Evolutionary conservation across 2,329 filamentous ascomycete genomes (phyloP), one percentile per base, ranked within the genome.

Genomic region (Zymoseptoria crescenta): DNA sequence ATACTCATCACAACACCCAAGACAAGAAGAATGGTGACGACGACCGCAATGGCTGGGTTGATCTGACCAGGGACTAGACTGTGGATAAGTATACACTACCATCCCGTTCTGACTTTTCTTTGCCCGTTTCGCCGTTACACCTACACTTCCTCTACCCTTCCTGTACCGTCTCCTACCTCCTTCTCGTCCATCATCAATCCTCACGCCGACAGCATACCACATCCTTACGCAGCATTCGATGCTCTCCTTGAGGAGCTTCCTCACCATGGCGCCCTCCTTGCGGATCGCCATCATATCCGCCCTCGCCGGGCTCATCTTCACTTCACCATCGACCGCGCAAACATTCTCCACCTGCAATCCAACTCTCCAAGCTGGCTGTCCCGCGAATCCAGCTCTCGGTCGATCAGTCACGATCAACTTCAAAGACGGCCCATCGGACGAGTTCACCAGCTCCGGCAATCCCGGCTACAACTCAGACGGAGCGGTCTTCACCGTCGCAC

Each of bases 381-480:
- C 88, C 5, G 73, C 89, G 56, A 80, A 96, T 72, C 84, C 89
- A 7, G 93, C 91, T 0, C 83, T 97, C 3, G 91, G 90, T 59
- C 89, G 85, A 78, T 83, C 88, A n/a, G 86, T 92, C 68, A 81
- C 84, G 62, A 86, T 94, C 74, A 90, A 96, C 77, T 96, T 97
- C 75, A 87, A 84, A 35, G 78, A 87, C 64, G 89, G 89, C 62
- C 75, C 79, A 29, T 92, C 94, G 54, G 85, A 89, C 74, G 88
- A 89, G 52, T 97, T 96, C 75, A 85, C 82, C 2, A 75, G 86
- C 4, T 87, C 89, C 56, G 53, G 60, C 51, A 81, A 79, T 19
- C 85, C 89, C 2, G 85, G 84, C 1, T 97, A 96, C 77, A 83
- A 81, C 72, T 79, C 80, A 58, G 83, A 92, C 71, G 94, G 94